These are phyloP conservation scores for Psidium friedrichsthalianum DNA, from an alignment of 345 rosid species.

Conservation along the genomic window DNA sequence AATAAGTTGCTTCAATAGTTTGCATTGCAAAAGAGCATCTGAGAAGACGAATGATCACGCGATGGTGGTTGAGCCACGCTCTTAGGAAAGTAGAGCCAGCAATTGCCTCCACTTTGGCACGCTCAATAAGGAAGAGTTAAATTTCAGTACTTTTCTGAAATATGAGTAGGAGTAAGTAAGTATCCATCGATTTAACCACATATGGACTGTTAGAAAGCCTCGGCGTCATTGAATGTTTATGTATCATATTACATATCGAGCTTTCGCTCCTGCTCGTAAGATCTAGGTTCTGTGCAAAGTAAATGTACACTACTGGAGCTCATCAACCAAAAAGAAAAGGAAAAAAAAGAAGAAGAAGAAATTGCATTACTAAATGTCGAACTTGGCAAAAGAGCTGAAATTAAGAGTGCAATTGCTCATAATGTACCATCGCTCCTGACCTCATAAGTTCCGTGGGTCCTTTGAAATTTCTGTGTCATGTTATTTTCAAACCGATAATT, in stretches of 20 bases:
- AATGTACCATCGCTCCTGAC: background rate
- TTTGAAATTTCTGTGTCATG: background rate
- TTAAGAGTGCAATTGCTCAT: background rate
- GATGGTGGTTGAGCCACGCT: background rate
- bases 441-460: background rate
- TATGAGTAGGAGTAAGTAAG: background rate
- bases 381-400: background rate
- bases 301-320: background rate
- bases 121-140: background rate
- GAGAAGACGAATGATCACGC: background rate
- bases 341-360: background rate
- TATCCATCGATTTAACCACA: background rate
- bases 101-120: background rate
- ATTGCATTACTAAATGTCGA: background rate
- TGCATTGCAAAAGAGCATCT: background rate
- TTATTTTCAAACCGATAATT: background rate
- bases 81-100: background rate
- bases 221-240: background rate
- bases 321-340: background rate
- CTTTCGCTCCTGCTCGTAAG: rapidly evolving
- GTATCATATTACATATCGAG: background rate
- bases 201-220: background rate
- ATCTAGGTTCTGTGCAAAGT: background rate
- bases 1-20: background rate
- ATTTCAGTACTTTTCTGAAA: background rate